These are phyloP conservation scores for Fusarium fujikuroi DNA, from an alignment of 2,329 filamentous ascomycete genomes.

Conservation along the genomic window DNA sequence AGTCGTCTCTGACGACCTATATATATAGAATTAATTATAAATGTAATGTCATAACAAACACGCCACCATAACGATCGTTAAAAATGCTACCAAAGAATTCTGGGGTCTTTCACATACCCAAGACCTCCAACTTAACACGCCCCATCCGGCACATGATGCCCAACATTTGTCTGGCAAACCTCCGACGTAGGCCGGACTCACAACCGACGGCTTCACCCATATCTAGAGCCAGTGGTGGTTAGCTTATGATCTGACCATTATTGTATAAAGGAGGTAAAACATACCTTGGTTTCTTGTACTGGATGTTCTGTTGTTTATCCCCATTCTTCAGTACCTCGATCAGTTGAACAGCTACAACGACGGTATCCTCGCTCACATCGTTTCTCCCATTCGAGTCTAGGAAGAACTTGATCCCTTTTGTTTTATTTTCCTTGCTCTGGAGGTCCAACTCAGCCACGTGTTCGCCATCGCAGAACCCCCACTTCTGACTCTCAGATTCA, in stretches of 20 bases:
- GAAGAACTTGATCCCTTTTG: background rate
- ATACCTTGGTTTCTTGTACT: background rate
- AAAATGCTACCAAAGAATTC: background rate
- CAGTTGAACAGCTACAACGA: background rate
- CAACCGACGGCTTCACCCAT: background rate
- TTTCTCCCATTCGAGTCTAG: background rate
- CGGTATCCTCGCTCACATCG: background rate
- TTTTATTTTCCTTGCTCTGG: fast-evolving
- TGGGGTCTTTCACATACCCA: background rate
- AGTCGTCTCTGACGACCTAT: background rate
- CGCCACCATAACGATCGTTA: background rate
- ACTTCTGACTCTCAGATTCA: background rate
- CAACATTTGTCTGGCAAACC: fast-evolving
- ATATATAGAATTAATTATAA: background rate
- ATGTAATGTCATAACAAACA: background rate
- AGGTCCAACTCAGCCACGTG: background rate
- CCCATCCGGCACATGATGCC: too few species aligned
- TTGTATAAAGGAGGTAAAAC: fast-evolving
- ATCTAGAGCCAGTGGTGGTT: background rate
- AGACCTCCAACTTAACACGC: background rate
- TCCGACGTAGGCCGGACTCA: background rate
- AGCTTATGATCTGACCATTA: background rate
- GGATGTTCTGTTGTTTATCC: background rate
- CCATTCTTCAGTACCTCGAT: background rate
- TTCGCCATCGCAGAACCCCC: background rate